Percentiles rank a stretch among this genome's conserved stretches.
Conservation (phyloP, 495 filamentous ascomycete species). For the Penicillium mononematosum region DNA sequence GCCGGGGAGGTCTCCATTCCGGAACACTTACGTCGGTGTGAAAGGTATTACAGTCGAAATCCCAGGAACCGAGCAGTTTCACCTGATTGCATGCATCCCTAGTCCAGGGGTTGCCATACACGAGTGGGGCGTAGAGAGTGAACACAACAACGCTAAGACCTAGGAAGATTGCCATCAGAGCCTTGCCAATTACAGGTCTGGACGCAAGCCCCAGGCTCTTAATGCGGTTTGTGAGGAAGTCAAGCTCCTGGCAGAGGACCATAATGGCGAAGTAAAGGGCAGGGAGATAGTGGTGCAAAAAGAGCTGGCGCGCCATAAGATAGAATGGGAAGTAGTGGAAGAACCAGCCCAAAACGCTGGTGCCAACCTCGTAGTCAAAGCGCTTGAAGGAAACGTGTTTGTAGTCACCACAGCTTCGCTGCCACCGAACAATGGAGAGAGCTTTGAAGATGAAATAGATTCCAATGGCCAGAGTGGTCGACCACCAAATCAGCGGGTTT, state of each 20-base stretch:
- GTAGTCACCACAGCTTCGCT: constrained; percentile 88
- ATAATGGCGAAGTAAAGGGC: constrained; percentile 94
- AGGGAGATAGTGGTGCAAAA: constrained; percentile 96
- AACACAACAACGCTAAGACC: constrained; percentile 73
- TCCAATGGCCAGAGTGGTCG: constrained; percentile 74
- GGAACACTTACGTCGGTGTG: constrained; percentile 73
- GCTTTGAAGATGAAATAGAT: constrained; percentile 83
- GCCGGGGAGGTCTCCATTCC: constrained; percentile 34
- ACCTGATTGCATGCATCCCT: constrained; percentile 77
- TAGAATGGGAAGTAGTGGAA: constrained; percentile 98
- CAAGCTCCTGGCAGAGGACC: constrained; percentile 80
- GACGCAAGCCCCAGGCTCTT: constrained; percentile 63
- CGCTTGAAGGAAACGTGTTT: constrained; percentile 77
- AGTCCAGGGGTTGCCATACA: constrained; percentile 95
- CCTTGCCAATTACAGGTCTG: constrained; percentile 70
- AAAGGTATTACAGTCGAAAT: constrained; percentile 97
- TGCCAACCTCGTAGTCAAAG: constrained; percentile 96
- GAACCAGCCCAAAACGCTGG: constrained; percentile 86
- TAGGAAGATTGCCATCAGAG: constrained; percentile 67
- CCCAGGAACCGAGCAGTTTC: constrained; percentile 87
- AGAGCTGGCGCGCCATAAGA: constrained; percentile 96
- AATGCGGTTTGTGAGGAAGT: constrained; percentile 75
- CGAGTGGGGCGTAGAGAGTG: constrained; percentile 76
- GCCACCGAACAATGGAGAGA: constrained; percentile 87
- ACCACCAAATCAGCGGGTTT: constrained; percentile 96